phyloP scores from a whole-genome alignment of 2,329 filamentous ascomycete genomes.

The Ascochyta viciae-villosae region DNA sequence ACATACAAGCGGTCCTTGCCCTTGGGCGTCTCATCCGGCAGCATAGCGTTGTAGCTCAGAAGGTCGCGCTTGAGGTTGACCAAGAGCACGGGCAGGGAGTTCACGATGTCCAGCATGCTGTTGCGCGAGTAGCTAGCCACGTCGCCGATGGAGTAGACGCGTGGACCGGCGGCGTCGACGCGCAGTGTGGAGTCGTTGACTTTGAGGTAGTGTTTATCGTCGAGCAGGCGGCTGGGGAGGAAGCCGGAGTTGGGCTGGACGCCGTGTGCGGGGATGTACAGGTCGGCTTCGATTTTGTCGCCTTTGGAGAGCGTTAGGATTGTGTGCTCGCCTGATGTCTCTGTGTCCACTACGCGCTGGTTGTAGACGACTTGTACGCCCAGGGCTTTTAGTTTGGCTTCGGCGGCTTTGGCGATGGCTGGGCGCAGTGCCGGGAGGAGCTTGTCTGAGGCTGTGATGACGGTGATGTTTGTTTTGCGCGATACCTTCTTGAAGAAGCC shows the following conservation, averaged over 20 bases:
- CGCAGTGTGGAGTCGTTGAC: slow-evolving; percentile 56
- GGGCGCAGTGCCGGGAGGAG: slow-evolving; percentile 53
- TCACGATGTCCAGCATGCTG: slow-evolving; percentile 51
- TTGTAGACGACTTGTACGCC: slow-evolving; percentile 56
- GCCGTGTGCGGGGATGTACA: slow-evolving; percentile 62
- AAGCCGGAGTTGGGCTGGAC: slow-evolving; percentile 61
- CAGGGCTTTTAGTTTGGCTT: slow-evolving; percentile 55
- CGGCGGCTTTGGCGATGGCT: slow-evolving; percentile 52
- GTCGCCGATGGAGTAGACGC: slow-evolving; percentile 60
- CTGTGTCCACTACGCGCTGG: slow-evolving; percentile 39
- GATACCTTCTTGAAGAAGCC: slow-evolving; percentile 44
- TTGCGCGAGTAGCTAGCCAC: slow-evolving; percentile 54
- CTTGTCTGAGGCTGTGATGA: slow-evolving; percentile 52
- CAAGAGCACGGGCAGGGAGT: slow-evolving; percentile 49
- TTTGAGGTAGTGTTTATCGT: slow-evolving; percentile 56
- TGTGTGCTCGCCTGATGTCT: slow-evolving; percentile 48
- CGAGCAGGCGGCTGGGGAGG: slow-evolving; percentile 57
- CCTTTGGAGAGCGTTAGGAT: slow-evolving; percentile 53
- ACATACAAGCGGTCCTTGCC: slow-evolving; percentile 38
- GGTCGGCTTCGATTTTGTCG: slow-evolving; percentile 55
- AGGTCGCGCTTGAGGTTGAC: slow-evolving; percentile 59
- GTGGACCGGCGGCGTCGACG: slow-evolving; percentile 53
- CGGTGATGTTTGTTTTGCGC: slow-evolving; percentile 52
- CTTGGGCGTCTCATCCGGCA: slow-evolving; percentile 28
- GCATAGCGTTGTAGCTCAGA: slow-evolving; percentile 33